These are phyloP conservation scores for Domatiomyces catenatus DNA, from an alignment of 2,329 filamentous ascomycete species.

Conservation along the genomic window DNA sequence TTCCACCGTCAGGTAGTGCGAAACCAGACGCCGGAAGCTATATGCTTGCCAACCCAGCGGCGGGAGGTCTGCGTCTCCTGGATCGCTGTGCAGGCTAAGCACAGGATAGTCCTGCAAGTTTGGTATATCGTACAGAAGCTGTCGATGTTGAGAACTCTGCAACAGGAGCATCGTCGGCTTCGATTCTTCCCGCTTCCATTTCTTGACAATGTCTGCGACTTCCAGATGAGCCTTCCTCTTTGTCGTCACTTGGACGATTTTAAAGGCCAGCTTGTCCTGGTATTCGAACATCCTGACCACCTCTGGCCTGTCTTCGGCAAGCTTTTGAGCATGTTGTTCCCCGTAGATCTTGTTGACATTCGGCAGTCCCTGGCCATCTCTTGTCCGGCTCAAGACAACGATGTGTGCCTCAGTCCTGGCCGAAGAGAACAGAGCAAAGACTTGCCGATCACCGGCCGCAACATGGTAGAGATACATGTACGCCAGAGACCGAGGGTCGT, in stretches of 20 bases:
- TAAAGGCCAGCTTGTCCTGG: conserved; percentile 73
- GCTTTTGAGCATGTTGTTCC: conserved; percentile 51
- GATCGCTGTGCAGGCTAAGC: conserved; percentile 64
- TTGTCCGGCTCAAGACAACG: conserved; percentile 68
- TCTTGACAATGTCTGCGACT: conserved; percentile 74
- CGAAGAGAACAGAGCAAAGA: conserved; percentile 87
- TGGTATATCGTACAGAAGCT: conserved; percentile 72
- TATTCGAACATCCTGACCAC: conserved; percentile 62
- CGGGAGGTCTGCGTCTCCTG: conserved; percentile 71
- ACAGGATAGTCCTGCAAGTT: conserved; percentile 72
- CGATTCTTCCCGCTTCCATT: conserved; percentile 70
- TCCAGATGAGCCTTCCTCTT: conserved; percentile 79
- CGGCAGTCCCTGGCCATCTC: conserved; percentile 70
- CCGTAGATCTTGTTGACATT: conserved; percentile 81
- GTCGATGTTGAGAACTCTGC: conserved; percentile 71
- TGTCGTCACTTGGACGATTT: conserved; percentile 73
- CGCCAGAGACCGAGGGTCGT: conserved; percentile 51
- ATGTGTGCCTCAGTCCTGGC: conserved; percentile 66
- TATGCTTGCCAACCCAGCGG: conserved; percentile 89
- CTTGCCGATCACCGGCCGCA: conserved; percentile 72
- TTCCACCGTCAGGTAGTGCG: conserved; percentile 82
- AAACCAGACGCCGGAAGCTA: conserved; percentile 68
- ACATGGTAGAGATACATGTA: conserved; percentile 93
- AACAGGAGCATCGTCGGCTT: conserved; percentile 72
- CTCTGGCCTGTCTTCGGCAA: conserved; percentile 52